Evolutionary conservation across 2,329 filamentous ascomycete species (phyloP), one percentile per base, ranked within the genome.

Genomic region (Aspergillus fijiensis): DNA sequence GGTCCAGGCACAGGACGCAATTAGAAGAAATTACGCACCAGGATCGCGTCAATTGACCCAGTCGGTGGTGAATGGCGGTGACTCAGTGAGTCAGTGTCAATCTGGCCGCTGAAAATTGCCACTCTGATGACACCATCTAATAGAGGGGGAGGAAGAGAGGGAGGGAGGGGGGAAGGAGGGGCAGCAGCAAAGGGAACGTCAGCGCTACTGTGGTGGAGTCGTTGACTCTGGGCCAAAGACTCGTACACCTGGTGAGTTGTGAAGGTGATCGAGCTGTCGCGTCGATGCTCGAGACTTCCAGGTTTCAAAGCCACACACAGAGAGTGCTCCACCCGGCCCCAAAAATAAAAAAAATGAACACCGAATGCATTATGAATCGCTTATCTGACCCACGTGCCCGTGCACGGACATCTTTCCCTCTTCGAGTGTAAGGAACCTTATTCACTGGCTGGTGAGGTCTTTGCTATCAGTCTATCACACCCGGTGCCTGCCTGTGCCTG

Each of bases 361-460:
- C 14, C 14, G 2, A 45, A 45, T 45, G 39, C 39, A 45, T 45
- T 19, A 45, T 16, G 16, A 45, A n/a, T 45, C 39, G 53, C 53
- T 49, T 49, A 55, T 55, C 53, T 31, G 27, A 29, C n/a, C 53
- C 53, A 55, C 53, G 53, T 55, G 53, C 53, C 42, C 9, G 27
- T 55, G 53, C 53, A 55, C 53, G 53, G 53, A 49, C 53, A 21
- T 19, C 12, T 19, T 45, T 16, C 39, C 16, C 39, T 45, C 29
- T 29, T 25, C 19, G 2, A 12, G 53, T 47, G 29, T 48, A 29
- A 31, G n/a, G 25, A 55, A 55, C 53, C 27, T 55, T 14, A 45
- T 25, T 45, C n/a, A 16, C 10, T 49, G 25, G 16, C 29, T 33
- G n/a, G 16, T 21, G 21, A 55, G 48, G 19, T 19, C 3, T n/a